phyloP scores from a whole-genome alignment of 495 filamentous ascomycete genomes.

The Neurospora terricola region DNA sequence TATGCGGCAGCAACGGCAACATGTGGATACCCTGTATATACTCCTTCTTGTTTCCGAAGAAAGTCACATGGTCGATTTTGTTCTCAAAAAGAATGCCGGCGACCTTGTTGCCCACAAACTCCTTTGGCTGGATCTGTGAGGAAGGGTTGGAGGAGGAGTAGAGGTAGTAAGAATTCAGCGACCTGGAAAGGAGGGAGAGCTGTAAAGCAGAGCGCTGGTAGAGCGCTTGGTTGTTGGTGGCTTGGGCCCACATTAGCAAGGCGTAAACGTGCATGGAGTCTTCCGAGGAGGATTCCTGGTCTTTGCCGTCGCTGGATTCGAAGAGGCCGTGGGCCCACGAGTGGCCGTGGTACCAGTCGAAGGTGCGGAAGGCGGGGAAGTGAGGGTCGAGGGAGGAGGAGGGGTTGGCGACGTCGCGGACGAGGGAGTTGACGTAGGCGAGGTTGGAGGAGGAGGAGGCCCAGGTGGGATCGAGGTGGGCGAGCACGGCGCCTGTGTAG shows the following conservation, averaged over 20 bases:
- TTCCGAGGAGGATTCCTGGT: conserved; percentile 86
- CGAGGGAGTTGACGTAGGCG: conserved; percentile 65
- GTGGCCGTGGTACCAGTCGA: conserved; percentile 95
- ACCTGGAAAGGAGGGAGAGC: conserved; percentile 62
- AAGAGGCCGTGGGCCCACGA: conserved; percentile 95
- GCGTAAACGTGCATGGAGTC: conserved; percentile 84
- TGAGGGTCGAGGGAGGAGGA: conserved; percentile 49
- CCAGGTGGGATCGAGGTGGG: conserved; percentile 70
- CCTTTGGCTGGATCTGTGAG: conserved; percentile 53
- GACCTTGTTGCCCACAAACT: conserved; percentile 77
- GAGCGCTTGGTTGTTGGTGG: conserved; percentile 47
- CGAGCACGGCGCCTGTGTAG: conserved; percentile 78
- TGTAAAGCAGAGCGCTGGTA: conserved; percentile 39
- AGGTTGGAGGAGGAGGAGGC: conserved; percentile 54
- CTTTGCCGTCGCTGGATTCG: conserved; percentile 82
- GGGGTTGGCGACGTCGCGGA: conserved; percentile 73
- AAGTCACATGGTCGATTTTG: conserved; percentile 91
- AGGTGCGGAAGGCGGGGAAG: conserved; percentile 79
- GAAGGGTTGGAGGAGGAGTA: conserved; percentile 50
- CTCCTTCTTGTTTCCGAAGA: conserved; percentile 73
- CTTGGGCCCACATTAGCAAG: conserved; percentile 86
- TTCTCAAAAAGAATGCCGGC: conserved; percentile 95
- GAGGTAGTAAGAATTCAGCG: conserved; percentile 72
- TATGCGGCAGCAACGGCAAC: conserved; percentile 73
- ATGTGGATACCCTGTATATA: conserved; percentile 96